Base-by-base conservation (phyloP, 179 eudicot species). In the Spergularia azorica region DNA sequence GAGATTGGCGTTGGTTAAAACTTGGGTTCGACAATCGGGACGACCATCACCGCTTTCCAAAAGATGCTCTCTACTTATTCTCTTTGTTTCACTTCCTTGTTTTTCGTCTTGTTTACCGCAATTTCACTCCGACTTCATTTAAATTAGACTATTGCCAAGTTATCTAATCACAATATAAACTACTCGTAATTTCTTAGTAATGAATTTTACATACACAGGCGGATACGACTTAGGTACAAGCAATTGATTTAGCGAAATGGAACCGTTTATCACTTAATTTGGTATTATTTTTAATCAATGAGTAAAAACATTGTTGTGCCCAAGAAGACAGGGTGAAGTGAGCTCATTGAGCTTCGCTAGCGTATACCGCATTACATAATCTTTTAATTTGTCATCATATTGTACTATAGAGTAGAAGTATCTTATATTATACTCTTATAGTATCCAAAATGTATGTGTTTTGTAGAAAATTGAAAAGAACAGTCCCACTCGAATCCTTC, bases 41-140 rank as follows among this genome's bases (percentile, higher is more conserved):
- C 72, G 83, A 84, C 83, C 86, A 83, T 11, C 60, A 77, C 84
- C 88, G 75, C 88, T 87, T 90, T 89, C 81, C 90, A 89, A 90
- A 89, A 87, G 84, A 90, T 90, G 90, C 92, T 82, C 83, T 55
- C 58, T 51, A 11, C 55, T 77, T 76, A 80, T 82, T 84, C 79
- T 67, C 71, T 79, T 79, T 81, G 74, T 48, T 62, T 57, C 77
- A 71, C 77, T 63, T 32, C 68, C 48, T 14, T 50, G 46, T 43
- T 58, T 26, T 13, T 69, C 50, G 2, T 14, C 32, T 38, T 75
- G 18, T 20, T 55, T 36, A 41, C 16, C 32, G 32, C 32, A 26
- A 26, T 26, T 26, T 26, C 32, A 26, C 32, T 26, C 32, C 32
- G 32, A 26, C 32, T 26, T 11, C 59, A 43, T n/a, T 58, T 62